Percentiles rank a stretch among this genome's conserved stretches.
Conservation (phyloP, 2,329 filamentous ascomycete species). For the Aspergillus quadricinctus region DNA sequence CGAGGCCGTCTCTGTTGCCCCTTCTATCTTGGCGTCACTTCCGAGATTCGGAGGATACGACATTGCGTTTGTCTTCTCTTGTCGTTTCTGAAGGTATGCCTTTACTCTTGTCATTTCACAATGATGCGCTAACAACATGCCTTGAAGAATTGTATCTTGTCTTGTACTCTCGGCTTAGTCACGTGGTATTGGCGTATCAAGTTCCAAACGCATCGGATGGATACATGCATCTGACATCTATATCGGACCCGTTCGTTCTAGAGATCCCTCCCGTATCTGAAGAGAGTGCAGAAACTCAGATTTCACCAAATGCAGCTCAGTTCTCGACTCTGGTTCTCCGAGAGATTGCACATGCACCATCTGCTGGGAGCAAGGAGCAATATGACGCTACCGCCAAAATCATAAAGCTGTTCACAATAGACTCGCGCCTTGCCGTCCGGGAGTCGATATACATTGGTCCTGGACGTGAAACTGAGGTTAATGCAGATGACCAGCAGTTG, state of each 20-base stretch:
- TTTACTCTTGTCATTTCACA: not conserved
- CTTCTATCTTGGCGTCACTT: constrained; percentile 52
- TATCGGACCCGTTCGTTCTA: constrained; percentile 33
- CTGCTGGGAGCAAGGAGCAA: constrained; percentile 10
- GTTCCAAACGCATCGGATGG: constrained; percentile 23
- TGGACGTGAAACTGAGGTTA: constrained; percentile 5
- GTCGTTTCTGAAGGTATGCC: constrained; percentile 29
- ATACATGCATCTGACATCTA: constrained; percentile 16
- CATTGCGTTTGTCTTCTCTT: constrained; percentile 39
- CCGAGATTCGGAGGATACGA: constrained; percentile 50
- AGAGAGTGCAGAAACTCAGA: constrained; percentile 6
- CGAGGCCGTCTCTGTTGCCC: constrained; percentile 30
- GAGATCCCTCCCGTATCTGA: constrained; percentile 20
- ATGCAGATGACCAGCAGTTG: constrained; percentile 8
- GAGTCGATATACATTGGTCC: constrained; percentile 30
- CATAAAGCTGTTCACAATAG: constrained; percentile 35
- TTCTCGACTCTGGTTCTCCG: constrained; percentile 33
- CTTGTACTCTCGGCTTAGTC: constrained; percentile 38
- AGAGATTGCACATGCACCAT: constrained; percentile 23
- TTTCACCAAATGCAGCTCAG: constrained; percentile 5
- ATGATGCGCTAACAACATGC: constrained; percentile 8
- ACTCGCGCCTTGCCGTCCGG: constrained; percentile 29
- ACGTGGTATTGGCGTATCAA: constrained; percentile 30
- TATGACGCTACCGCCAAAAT: constrained; percentile 22
- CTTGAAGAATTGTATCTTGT: constrained; percentile 34